phyloP scores from a whole-genome alignment of 768 basidiomycete genomes.

The Leccinum disarticulatum region DNA sequence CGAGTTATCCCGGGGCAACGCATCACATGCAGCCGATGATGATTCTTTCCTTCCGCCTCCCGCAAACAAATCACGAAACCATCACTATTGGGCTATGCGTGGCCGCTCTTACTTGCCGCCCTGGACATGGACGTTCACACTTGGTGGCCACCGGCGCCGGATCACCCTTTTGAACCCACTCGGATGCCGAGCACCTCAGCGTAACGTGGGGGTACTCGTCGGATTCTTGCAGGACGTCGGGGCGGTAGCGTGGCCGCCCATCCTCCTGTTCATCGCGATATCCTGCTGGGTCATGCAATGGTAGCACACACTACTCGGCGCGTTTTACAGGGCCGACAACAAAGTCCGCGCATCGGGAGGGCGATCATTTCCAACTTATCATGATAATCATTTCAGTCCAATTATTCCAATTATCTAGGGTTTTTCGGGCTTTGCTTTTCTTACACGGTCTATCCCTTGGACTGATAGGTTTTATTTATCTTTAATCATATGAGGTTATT shows the following conservation, averaged over 20 bases:
- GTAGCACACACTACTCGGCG: constrained; percentile 6
- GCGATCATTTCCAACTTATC: background rate
- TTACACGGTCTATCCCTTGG: background rate
- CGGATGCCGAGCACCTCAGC: constrained; percentile 12
- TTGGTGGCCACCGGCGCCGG: constrained; percentile 25
- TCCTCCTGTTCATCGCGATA: constrained; percentile 30
- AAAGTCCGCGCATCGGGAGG: background rate
- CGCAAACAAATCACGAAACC: constrained; percentile 13
- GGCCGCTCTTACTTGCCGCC: constrained; percentile 14
- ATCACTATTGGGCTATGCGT: constrained; percentile 2
- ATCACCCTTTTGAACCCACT: constrained; percentile 23
- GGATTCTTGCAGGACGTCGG: constrained; percentile 33
- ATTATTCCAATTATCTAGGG: background rate
- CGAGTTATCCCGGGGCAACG: constrained; percentile 12
- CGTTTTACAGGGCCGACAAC: background rate
- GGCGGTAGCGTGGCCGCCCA: constrained; percentile 39
- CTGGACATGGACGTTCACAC: constrained; percentile 28
- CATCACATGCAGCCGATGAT: background rate
- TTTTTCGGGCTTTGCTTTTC: background rate
- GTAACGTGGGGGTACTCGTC: constrained; percentile 26
- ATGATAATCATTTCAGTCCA: background rate
- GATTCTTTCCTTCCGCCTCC: constrained; percentile 22
- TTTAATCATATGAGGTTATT: background rate
- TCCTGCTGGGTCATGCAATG: constrained; percentile 36
- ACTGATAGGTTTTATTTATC: background rate